Evolutionary conservation across 2,329 filamentous ascomycete genomes (phyloP), one percentile per base, ranked within the genome.

Genomic region (Aspergillus tanneri): DNA sequence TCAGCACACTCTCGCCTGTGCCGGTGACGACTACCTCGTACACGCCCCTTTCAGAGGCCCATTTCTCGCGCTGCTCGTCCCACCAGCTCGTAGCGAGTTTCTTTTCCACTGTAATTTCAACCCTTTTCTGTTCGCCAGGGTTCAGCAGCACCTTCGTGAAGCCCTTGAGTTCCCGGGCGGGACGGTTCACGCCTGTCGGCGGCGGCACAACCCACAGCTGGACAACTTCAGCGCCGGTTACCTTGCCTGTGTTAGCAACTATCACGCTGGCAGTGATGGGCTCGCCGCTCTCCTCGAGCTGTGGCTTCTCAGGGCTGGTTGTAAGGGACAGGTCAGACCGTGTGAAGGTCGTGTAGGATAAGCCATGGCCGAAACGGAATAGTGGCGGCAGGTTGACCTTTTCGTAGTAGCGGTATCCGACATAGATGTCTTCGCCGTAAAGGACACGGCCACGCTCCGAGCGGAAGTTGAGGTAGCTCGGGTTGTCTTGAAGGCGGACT

Each of bases 341-440:
- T 8, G 66, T 57, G 64, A 92, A 92, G 0, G 73, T 82, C 0
- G 87, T 90, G 69, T 91, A 93, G 12, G 85, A 87, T 1, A 93
- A 75, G 2, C 89, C 89, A 61, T 90, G 84, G 10, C 88, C 88
- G 64, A 95, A 95, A 48, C 85, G 79, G 69, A 91, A 93, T 22
- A 86, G 77, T 0, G 85, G 81, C 1, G 77, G 74, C 4, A 82
- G 76, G 27, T 83, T 76, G n/a, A 79, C 77, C 59, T 81, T 84
- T 62, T 93, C 88, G 66, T 89, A 93, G 73, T 84, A 90, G 18
- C 87, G 78, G 71, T 93, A 93, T 3, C 88, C 88, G 28, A 92
- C 77, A 65, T 89, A 92, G 37, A 93, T 75, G 52, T 89, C 88
- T 67, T 93, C 88, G 38, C 86, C 86, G 63, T 92, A 93, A 1